phyloP scores from a whole-genome alignment of 2,329 filamentous ascomycete species.

The Alternaria infectoria region DNA sequence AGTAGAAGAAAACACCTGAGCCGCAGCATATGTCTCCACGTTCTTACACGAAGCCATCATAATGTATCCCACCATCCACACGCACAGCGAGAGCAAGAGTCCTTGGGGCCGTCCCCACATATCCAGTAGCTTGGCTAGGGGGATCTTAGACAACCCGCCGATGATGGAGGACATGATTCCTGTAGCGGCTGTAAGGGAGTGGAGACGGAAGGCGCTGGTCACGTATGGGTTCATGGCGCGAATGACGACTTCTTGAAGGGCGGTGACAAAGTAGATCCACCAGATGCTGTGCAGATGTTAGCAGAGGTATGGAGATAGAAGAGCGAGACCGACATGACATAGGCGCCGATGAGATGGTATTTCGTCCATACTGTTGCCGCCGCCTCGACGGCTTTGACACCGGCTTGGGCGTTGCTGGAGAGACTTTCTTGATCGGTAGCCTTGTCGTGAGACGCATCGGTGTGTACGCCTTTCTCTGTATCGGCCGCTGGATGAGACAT shows the following conservation, averaged over 20 bases:
- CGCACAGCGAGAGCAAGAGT: constrained; percentile 33
- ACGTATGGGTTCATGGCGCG: constrained; percentile 49
- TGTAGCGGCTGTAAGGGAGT: constrained; percentile 42
- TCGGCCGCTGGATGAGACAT: constrained; percentile 4
- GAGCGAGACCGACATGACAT: constrained; percentile 37
- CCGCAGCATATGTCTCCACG: constrained; percentile 66
- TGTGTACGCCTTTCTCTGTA: neutral
- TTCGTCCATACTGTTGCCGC: constrained; percentile 48
- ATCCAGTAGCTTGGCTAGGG: neutral
- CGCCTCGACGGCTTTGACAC: constrained; percentile 47
- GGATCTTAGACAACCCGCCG: neutral
- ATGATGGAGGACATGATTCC: neutral
- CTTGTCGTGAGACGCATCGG: neutral
- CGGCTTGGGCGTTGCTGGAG: constrained; percentile 36
- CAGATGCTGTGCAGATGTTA: constrained; percentile 47
- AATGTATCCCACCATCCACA: constrained; percentile 55
- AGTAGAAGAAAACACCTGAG: constrained; percentile 69
- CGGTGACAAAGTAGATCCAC: constrained; percentile 56
- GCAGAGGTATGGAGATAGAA: neutral
- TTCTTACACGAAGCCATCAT: constrained; percentile 69
- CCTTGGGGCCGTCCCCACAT: constrained; percentile 48
- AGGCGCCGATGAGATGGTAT: constrained; percentile 41
- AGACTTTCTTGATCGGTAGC: constrained; percentile 15
- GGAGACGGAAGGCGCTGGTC: constrained; percentile 39
- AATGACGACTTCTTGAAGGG: constrained; percentile 51